Percentiles rank a stretch among this genome's conserved stretches.
These are phyloP conservation scores for Sporothrix globosa DNA, from an alignment of 2,329 filamentous ascomycete genomes.

Conservation along the genomic window DNA sequence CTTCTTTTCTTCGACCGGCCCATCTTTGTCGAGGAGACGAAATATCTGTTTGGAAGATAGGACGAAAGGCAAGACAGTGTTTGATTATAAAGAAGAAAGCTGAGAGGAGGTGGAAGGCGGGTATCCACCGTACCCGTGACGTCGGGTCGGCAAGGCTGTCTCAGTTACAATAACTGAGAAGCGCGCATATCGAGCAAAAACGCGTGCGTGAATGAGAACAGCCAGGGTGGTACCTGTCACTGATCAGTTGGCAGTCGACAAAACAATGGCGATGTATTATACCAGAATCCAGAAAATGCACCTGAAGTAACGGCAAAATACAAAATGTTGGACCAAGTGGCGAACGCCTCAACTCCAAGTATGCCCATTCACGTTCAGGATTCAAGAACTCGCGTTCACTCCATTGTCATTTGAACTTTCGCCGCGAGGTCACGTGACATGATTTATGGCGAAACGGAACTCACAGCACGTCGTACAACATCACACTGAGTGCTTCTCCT, in stretches of 20 bases:
- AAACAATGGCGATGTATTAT: background rate
- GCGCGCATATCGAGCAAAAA: background rate
- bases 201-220: background rate
- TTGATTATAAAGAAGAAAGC: background rate
- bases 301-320: background rate
- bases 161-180: background rate
- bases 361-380: background rate
- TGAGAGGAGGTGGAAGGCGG: background rate
- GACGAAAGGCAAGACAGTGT: background rate
- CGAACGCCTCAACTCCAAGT: background rate
- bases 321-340: background rate
- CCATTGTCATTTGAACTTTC: background rate
- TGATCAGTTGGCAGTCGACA: too few relatives aligned
- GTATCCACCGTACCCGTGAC: background rate
- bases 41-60: background rate
- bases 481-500: too few relatives aligned
- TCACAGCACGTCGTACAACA: too few relatives aligned
- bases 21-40: background rate
- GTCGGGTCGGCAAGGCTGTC: background rate
- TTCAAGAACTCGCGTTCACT: background rate
- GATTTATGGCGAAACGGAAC: background rate
- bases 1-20: constrained; percentile 8
- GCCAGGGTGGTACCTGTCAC: background rate
- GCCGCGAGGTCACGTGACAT: constrained; percentile 24
- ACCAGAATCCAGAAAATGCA: too few relatives aligned